Percentiles rank a stretch among this genome's conserved stretches.
Conservation (phyloP, 2,329 filamentous ascomycete species). For the Chalaropsis thielavioides region DNA sequence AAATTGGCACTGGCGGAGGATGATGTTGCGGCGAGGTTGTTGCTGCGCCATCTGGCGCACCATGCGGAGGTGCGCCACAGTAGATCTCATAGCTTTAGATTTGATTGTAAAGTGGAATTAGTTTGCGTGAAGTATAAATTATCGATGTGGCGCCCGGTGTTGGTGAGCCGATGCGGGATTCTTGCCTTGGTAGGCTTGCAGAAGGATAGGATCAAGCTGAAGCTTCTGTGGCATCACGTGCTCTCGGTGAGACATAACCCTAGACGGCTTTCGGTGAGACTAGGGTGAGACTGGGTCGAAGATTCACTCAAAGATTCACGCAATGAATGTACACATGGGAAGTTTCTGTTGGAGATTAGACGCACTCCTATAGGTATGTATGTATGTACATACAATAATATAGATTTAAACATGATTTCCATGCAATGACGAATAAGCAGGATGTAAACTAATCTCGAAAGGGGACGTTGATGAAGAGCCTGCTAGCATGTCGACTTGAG, state of each 20-base stretch:
- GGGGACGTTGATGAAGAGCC: background rate
- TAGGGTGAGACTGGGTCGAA: background rate
- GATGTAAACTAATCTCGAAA: background rate
- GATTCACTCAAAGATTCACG: no score
- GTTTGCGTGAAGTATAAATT: background rate
- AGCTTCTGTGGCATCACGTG: slow-evolving; percentile 2
- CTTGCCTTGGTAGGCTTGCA: background rate
- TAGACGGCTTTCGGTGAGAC: no score
- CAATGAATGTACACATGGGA: no score
- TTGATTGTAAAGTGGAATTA: background rate
- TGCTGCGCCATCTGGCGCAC: slow-evolving; percentile 16
- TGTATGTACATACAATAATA: no score
- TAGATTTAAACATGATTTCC: background rate
- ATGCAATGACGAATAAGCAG: background rate
- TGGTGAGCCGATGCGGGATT: background rate
- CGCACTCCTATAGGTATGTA: background rate
- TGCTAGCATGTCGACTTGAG: background rate
- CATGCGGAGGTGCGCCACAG: background rate
- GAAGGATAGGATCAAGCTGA: slow-evolving; percentile 1
- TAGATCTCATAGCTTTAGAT: background rate
- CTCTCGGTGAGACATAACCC: background rate
- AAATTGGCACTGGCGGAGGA: background rate
- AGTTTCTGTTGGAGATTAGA: no score
- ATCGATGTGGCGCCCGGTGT: background rate
- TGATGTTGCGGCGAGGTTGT: background rate